A percentile compares a stretch with the other conserved stretches of the same genome.
Evolutionary conservation across 768 basidiomycete genomes (phyloP).

Genomic region (Paxillus ammoniavirescens): DNA sequence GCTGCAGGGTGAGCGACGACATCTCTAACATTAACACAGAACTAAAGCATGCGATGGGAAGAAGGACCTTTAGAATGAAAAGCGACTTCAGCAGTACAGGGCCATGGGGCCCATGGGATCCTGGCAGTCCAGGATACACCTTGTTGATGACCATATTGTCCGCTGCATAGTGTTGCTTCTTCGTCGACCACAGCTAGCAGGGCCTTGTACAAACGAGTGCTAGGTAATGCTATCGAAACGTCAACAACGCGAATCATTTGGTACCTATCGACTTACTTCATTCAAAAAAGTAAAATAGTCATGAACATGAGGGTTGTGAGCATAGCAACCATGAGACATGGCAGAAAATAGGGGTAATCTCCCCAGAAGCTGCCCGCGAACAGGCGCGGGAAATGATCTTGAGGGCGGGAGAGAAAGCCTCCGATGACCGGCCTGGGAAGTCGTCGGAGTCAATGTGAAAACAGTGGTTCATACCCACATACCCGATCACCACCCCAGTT

Average conservation of each 20-base stretch:
- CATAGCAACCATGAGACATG: constrained; percentile 58
- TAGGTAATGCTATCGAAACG: background rate
- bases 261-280: constrained; percentile 38
- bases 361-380: constrained; percentile 50
- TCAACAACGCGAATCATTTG: background rate
- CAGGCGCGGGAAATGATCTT: constrained; percentile 46
- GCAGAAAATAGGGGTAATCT: constrained; percentile 60
- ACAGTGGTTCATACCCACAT: constrained; percentile 3
- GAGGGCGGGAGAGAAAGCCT: constrained; percentile 51
- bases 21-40: constrained; percentile 38
- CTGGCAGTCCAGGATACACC: too few species aligned
- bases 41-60: constrained; percentile 35
- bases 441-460: background rate
- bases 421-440: constrained; percentile 40
- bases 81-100: constrained; percentile 45
- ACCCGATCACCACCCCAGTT: constrained; percentile 32
- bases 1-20: constrained; percentile 34
- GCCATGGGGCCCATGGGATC: background rate
- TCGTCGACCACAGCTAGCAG: background rate
- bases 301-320: constrained; percentile 47
- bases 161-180: background rate
- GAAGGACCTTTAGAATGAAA: constrained; percentile 30
- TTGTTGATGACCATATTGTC: background rate
- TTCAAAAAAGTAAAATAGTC: constrained; percentile 45
- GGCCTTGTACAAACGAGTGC: background rate